Evolutionary conservation across 169 alveolate genomes (phyloP).

Genomic region (Plasmodium adleri): DNA sequence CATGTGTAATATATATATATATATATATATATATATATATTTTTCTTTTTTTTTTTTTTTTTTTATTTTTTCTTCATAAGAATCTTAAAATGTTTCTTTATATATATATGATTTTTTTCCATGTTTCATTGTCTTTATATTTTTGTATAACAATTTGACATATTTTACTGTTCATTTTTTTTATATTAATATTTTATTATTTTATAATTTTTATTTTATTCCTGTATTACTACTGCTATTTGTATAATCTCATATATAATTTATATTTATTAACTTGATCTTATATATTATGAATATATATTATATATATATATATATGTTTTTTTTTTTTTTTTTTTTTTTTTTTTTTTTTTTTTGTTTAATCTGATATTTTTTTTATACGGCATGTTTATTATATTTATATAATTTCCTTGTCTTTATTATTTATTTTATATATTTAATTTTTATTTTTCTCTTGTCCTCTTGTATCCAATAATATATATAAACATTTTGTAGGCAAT

Average conservation of each 20-base stretch:
- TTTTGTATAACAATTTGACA: background rate
- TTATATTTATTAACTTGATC: background rate
- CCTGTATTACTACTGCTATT: slow-evolving; percentile 7
- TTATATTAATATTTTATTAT: slow-evolving; percentile 16
- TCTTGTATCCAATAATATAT: background rate
- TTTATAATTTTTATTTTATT: background rate
- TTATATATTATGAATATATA: background rate
- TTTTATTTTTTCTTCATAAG: slow-evolving; percentile 9
- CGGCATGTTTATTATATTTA: background rate
- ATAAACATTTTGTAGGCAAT: slow-evolving; percentile 34
- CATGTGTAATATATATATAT: slow-evolving; percentile 4
- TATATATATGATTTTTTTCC: background rate
- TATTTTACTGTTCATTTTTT: background rate
- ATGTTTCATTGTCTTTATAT: background rate
- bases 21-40: slow-evolving; percentile 15
- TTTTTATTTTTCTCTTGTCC: slow-evolving; percentile 12
- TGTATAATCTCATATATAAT: slow-evolving; percentile 10
- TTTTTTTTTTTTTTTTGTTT: background rate
- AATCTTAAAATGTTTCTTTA: slow-evolving; percentile 17
- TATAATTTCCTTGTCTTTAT: background rate
- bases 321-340: slow-evolving; percentile 30
- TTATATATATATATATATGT: background rate
- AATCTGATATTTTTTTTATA: no score
- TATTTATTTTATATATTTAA: background rate
- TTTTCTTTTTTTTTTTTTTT: slow-evolving; percentile 30